A percentile compares a stretch with the other conserved stretches of the same genome.
phyloP scores from a whole-genome alignment of 192 early-diverging fungal species.

The Mortierella antarctica region DNA sequence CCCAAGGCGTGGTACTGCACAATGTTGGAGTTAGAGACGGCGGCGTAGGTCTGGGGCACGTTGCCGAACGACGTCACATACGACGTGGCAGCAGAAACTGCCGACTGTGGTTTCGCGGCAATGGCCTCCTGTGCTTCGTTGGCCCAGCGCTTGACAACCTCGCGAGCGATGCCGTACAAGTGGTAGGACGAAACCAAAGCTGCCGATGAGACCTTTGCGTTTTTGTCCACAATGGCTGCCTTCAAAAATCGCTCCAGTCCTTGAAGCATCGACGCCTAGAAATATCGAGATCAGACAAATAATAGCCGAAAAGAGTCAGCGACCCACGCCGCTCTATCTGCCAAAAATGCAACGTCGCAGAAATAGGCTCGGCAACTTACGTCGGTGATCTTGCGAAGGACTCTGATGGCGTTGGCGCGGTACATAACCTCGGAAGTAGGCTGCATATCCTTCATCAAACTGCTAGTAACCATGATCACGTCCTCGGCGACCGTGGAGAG shows the following conservation, averaged over 20 bases:
- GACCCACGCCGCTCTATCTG: not conserved
- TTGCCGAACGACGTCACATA: constrained; percentile 65
- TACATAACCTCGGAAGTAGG: constrained; percentile 92
- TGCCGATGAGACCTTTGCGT: constrained; percentile 86
- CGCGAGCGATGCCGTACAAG: constrained; percentile 84
- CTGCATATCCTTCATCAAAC: constrained; percentile 97
- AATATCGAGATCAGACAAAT: not conserved
- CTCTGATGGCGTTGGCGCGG: constrained; percentile 95
- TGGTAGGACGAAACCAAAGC: constrained; percentile 94
- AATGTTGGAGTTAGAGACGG: constrained; percentile 81
- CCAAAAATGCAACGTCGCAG: not conserved
- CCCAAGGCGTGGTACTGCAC: constrained; percentile 99
- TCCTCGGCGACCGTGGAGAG: constrained; percentile 92
- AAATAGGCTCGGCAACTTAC: constrained; percentile 57
- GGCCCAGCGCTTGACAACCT: constrained; percentile 95
- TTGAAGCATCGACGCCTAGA: constrained; percentile 90
- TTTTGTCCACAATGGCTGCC: constrained; percentile 96
- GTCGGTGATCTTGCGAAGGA: constrained; percentile 95
- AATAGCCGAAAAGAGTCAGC: not conserved
- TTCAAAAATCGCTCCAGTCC: constrained; percentile 97
- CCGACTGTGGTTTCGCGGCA: constrained; percentile 78
- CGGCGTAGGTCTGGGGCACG: constrained; percentile 49
- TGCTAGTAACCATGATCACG: constrained; percentile 97
- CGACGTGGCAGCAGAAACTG: constrained; percentile 58
- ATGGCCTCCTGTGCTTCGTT: constrained; percentile 97